Base-by-base conservation (phyloP, 352 stramenopile species). In the Phytophthora pisi region DNA sequence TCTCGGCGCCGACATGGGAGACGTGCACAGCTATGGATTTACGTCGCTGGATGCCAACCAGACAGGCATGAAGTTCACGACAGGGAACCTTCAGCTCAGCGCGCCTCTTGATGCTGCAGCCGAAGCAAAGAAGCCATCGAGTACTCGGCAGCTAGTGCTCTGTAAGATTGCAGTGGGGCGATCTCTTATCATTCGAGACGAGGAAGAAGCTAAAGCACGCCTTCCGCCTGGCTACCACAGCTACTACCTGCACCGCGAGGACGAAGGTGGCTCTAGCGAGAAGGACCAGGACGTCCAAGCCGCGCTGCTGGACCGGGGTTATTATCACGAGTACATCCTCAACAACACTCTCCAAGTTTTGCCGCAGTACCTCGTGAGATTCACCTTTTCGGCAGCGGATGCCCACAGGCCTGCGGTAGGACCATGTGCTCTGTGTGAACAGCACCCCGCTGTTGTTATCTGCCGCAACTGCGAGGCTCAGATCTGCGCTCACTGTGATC, bases 261-360 rank as follows among this genome's bases (percentile, higher is more conserved):
- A 57, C 20, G 61, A 65, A 51, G 6, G 45, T n/a, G 26, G 36
- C 11, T 59, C 54, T 6, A 28, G 8, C 28, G 57, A 59, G 1
- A 45, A 68, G 28, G 68, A 68, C 4, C 50, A 61, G 7, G 40
- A 56, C 31, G 24, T 64, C 9, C 42, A 75, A 24, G 60, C 56
- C 8, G 43, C 51, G n/a, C 36, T 75, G 18, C 26, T 55, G 2
- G 79, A 89, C 61, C 66, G 62, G 2, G 61, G 56, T 5, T 90
- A 91, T 55, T 89, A 82, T 56, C 87, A 93, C 69, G 81, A 92
- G 62, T 95, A 95, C 57, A 84, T 92, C 38, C 38, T 95, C 28
- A 80, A 58, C 24, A 89, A 87, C 42, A 75, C 82, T 1, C 58
- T 79, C 0, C 84, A 91, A 57, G 75, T 95, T 28, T 66, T 95